Conservation (phyloP, 2,329 filamentous ascomycete species). For the Lecanosticta acicola region DNA sequence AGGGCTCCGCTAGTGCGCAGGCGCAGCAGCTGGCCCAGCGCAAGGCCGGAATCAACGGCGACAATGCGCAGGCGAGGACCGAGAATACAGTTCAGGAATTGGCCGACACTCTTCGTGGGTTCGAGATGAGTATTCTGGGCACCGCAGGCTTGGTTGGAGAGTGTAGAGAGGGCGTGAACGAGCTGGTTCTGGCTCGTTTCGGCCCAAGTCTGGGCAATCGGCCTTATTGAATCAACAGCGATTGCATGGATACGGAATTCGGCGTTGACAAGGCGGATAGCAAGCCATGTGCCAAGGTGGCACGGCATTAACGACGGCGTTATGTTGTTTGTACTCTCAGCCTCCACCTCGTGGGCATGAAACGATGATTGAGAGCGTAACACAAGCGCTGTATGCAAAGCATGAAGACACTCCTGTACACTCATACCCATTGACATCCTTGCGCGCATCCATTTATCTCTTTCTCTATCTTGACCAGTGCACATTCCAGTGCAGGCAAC, state of each 20-base stretch:
- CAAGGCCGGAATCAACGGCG: conserved; percentile 18
- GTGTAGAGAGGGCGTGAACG: conserved; percentile 44
- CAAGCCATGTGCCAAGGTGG: too few species aligned
- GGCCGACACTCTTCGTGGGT: conserved; percentile 43
- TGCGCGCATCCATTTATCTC: too few species aligned
- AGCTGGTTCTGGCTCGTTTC: conserved; percentile 33
- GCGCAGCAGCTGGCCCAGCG: conserved; percentile 37
- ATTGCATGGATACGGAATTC: not conserved
- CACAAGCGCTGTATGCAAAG: not conserved
- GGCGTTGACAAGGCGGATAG: not conserved
- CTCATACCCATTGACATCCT: too few species aligned
- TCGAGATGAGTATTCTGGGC: conserved; percentile 46
- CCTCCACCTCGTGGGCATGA: not conserved
- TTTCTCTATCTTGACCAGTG: too few species aligned
- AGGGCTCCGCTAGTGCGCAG: conserved; percentile 40
- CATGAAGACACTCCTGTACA: too few species aligned
- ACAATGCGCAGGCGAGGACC: conserved; percentile 7
- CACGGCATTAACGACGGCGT: not conserved
- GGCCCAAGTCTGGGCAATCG: conserved; percentile 4
- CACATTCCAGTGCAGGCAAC: not conserved
- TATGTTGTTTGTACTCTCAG: not conserved
- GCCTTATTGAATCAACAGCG: not conserved
- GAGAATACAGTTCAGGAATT: conserved; percentile 40
- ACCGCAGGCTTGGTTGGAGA: conserved; percentile 44
- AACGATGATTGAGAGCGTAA: not conserved